A percentile compares a stretch with the other conserved stretches of the same genome.
Conservation (phyloP, 2,329 filamentous ascomycete genomes). For the Diaporthe citrichinensis region DNA sequence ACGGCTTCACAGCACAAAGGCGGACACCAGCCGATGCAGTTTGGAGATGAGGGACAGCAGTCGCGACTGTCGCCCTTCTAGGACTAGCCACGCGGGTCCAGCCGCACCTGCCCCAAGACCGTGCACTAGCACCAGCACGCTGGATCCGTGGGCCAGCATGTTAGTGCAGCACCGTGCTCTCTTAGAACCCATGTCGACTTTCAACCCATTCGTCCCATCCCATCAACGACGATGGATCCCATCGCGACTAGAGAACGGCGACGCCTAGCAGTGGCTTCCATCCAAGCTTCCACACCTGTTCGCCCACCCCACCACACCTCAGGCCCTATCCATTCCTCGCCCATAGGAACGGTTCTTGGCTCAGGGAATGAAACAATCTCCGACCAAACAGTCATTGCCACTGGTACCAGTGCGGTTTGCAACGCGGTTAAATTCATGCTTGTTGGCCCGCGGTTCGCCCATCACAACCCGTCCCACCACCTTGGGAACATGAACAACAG, state of each 20-base stretch:
- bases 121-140: slow-evolving; percentile 13
- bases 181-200: not conserved
- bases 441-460: slow-evolving; percentile 3
- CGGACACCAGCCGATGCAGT: slow-evolving; percentile 13
- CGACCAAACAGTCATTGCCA: not conserved
- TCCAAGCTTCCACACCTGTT: slow-evolving; percentile 15
- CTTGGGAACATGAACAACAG: not conserved
- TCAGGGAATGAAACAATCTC: slow-evolving; percentile 1
- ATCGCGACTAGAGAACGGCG: not conserved
- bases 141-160: not conserved
- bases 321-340: not conserved
- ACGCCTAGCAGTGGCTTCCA: slow-evolving; percentile 2
- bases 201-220: not conserved
- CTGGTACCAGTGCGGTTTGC: slow-evolving; percentile 4
- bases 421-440: slow-evolving; percentile 4
- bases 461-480: not conserved
- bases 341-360: not conserved
- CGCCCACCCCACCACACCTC: slow-evolving; percentile 7
- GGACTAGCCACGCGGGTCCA: slow-evolving; percentile 25
- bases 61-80: slow-evolving; percentile 27
- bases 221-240: not conserved
- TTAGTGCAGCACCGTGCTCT: not conserved
- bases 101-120: not conserved
- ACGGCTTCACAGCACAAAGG: not conserved
- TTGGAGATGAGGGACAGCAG: not conserved